Percentiles rank a stretch among this genome's conserved stretches.
Conservation (phyloP, 1,284 basidiomycete species). For the Hemileia vastatrix region DNA sequence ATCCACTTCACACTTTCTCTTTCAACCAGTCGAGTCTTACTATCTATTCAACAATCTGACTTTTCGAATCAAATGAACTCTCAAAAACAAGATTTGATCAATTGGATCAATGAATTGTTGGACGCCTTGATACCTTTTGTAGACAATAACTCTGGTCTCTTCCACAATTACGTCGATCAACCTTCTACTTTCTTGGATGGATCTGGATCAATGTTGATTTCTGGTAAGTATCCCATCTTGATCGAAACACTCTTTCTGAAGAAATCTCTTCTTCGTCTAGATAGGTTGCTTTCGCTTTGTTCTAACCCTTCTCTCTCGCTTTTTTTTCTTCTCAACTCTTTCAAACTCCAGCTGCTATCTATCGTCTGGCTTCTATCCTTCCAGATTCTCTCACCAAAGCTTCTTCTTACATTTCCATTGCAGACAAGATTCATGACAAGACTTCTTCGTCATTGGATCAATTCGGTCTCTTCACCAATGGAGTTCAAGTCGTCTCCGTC, state of each 20-base stretch:
- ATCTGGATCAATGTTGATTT: constrained; percentile 33
- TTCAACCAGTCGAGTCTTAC: too few relatives aligned
- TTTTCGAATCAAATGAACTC: constrained; percentile 26
- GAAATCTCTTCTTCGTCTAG: neutral
- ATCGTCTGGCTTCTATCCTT: neutral
- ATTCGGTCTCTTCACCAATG: neutral
- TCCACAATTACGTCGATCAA: constrained; percentile 38
- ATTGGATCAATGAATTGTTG: constrained; percentile 36
- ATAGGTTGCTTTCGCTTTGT: too few relatives aligned
- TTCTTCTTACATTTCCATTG: neutral
- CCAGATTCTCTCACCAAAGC: neutral
- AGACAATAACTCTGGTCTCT: constrained; percentile 30
- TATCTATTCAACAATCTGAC: constrained; percentile 31
- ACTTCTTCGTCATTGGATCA: neutral
- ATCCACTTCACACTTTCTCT: too few relatives aligned
- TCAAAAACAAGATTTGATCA: constrained; percentile 30
- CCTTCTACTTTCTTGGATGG: constrained; percentile 31
- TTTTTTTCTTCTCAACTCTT: too few relatives aligned
- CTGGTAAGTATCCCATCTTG: neutral
- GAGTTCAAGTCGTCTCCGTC: neutral
- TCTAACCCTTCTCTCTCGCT: neutral
- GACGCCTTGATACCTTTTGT: constrained; percentile 31
- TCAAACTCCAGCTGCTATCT: neutral
- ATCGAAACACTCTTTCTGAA: too few relatives aligned
- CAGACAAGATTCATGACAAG: neutral